These are phyloP conservation scores for Ceratocystis colombiana DNA, from an alignment of 2,329 filamentous ascomycete genomes.

Conservation along the genomic window DNA sequence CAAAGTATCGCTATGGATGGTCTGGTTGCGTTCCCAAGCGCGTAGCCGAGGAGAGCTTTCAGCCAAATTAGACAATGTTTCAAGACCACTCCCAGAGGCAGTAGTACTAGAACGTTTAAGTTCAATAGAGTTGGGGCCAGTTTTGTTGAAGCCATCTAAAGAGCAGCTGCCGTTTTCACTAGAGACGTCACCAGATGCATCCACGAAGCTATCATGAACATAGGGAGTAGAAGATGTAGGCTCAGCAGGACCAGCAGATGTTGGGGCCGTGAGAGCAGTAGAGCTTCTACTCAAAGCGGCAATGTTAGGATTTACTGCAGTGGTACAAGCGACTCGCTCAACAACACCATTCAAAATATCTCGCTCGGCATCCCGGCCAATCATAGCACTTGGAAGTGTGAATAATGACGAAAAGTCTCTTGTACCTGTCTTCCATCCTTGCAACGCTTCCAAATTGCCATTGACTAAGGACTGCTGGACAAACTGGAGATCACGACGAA, in stretches of 20 bases:
- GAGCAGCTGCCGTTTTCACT: slow-evolving; percentile 51
- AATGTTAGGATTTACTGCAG: slow-evolving; percentile 36
- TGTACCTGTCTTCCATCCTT: slow-evolving; percentile 65
- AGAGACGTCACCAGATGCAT: slow-evolving; percentile 40
- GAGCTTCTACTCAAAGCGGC: slow-evolving; percentile 21
- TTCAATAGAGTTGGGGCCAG: slow-evolving; percentile 29
- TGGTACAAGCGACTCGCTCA: slow-evolving; percentile 61
- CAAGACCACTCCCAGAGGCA: slow-evolving; percentile 4
- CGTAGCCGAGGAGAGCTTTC: slow-evolving; percentile 31
- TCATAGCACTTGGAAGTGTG: slow-evolving; percentile 68
- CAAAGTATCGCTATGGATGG: slow-evolving; percentile 41
- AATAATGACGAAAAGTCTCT: slow-evolving; percentile 90
- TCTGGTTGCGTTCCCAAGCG: slow-evolving; percentile 45
- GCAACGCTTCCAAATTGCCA: slow-evolving; percentile 61
- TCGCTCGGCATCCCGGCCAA: slow-evolving; percentile 66
- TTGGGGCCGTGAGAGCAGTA: slow-evolving; percentile 29
- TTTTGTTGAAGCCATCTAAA: slow-evolving; percentile 41
- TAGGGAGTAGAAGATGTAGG: slow-evolving; percentile 48
- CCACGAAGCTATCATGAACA: slow-evolving; percentile 32
- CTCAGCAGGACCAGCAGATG: slow-evolving; percentile 38
- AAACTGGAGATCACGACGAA: slow-evolving; percentile 68
- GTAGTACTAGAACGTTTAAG: slow-evolving; percentile 16
- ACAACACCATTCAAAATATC: slow-evolving; percentile 62
- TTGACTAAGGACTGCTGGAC: slow-evolving; percentile 65
- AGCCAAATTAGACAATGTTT: slow-evolving; percentile 16